These are phyloP conservation scores for Leishmania braziliensis DNA, from an alignment of 208 protist genomes.

Conservation along the genomic window DNA sequence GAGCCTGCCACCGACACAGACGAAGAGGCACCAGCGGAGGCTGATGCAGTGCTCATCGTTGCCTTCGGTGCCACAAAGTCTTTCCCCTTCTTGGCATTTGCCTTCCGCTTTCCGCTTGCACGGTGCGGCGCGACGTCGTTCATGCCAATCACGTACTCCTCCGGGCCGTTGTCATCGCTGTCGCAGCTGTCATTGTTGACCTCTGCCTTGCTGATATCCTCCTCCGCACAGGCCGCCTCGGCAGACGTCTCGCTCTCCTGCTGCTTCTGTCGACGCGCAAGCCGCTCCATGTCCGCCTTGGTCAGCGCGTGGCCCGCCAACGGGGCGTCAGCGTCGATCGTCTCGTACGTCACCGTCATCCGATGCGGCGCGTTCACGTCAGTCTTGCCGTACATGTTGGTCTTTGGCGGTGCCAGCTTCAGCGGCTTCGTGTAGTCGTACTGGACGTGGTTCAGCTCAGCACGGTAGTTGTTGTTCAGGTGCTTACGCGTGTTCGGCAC, in stretches of 20 bases:
- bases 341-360: constrained; percentile 59
- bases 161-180: constrained; percentile 43
- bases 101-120: neutral
- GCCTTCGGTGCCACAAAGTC: neutral
- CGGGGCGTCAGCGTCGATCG: constrained; percentile 56
- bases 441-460: constrained; percentile 42
- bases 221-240: constrained; percentile 1
- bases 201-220: constrained; percentile 13
- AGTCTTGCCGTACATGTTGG: constrained; percentile 72
- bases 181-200: constrained; percentile 9
- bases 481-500: constrained; percentile 63
- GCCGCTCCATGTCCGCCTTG: constrained; percentile 62
- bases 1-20: neutral
- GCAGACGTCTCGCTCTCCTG: constrained; percentile 6
- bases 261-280: constrained; percentile 5
- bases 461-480: constrained; percentile 74
- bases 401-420: constrained; percentile 43
- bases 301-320: constrained; percentile 70
- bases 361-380: constrained; percentile 63
- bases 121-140: constrained; percentile 47
- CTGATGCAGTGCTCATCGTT: constrained; percentile 10
- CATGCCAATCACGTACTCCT: constrained; percentile 77
- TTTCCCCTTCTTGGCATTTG: constrained; percentile 24
- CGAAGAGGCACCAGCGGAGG: neutral
- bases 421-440: constrained; percentile 77